A percentile compares a stretch with the other conserved stretches of the same genome.
Evolutionary conservation across 371 early-diverging fungal genomes (phyloP).

Genomic region (Blyttiomyces sp.): DNA sequence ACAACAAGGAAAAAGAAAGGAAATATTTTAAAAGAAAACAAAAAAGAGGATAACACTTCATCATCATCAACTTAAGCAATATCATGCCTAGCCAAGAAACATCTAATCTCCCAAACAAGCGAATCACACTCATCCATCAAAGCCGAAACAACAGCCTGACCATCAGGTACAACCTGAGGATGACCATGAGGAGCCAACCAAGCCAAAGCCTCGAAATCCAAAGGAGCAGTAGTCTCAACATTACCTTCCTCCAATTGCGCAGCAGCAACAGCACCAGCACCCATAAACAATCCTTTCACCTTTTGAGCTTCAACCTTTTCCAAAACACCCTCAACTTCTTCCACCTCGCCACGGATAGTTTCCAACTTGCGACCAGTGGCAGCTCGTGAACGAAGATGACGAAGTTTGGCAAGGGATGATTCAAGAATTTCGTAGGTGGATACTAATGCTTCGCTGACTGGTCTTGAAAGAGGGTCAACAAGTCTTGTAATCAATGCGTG

Average conservation of each 20-base stretch:
- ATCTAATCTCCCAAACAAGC: slow-evolving; percentile 14
- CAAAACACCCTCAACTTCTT: slow-evolving; percentile 11
- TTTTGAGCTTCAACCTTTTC: slow-evolving; percentile 7
- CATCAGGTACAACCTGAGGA: slow-evolving; percentile 30
- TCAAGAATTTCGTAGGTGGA: slow-evolving; percentile 24
- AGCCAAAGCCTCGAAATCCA: too few species aligned
- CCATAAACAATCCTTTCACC: slow-evolving; percentile 19
- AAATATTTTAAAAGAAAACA: too few species aligned
- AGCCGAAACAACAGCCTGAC: slow-evolving; percentile 20
- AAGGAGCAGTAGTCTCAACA: too few species aligned
- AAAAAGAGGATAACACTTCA: too few species aligned
- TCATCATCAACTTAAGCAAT: too few species aligned
- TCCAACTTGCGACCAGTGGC: neutral
- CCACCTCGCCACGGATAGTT: neutral
- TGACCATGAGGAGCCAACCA: too few species aligned
- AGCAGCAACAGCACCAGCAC: too few species aligned
- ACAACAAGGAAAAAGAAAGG: too few species aligned
- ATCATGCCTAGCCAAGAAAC: too few species aligned
- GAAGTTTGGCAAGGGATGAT: slow-evolving; percentile 8
- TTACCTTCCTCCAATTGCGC: too few species aligned
- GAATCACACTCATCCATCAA: slow-evolving; percentile 29
- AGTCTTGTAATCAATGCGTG: slow-evolving; percentile 11
- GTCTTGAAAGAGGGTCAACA: slow-evolving; percentile 22
- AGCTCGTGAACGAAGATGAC: slow-evolving; percentile 2
- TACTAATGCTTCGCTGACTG: slow-evolving; percentile 20